phyloP scores from a whole-genome alignment of 176 grass and related monocot genomes.

The Neostapfia colusana region DNA sequence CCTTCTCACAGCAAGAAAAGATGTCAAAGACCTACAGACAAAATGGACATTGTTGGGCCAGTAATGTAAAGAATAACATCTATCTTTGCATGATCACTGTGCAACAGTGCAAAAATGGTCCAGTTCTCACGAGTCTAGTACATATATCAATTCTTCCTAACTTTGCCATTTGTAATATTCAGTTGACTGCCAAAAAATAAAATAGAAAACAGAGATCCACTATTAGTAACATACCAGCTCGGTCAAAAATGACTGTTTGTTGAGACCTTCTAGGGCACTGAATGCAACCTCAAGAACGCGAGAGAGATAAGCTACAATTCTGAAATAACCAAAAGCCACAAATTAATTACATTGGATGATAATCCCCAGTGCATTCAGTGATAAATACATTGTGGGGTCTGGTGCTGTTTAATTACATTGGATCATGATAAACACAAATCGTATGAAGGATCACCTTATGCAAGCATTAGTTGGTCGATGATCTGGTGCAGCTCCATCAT shows the following conservation, averaged over 20 bases:
- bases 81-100: neutral
- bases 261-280: slow-evolving; percentile 91
- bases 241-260: slow-evolving; percentile 99
- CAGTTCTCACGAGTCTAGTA: neutral
- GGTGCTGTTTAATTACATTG: no score
- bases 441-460: slow-evolving; percentile 64
- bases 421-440: slow-evolving; percentile 21
- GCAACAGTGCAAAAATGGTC: slow-evolving; percentile 4
- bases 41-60: neutral
- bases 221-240: slow-evolving; percentile 68
- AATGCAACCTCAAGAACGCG: slow-evolving; percentile 98
- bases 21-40: neutral
- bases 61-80: neutral
- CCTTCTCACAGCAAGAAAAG: no score
- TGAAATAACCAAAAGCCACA: slow-evolving; percentile 49
- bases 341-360: slow-evolving; percentile 45
- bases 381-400: no score
- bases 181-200: slow-evolving; percentile 8
- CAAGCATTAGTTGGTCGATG: slow-evolving; percentile 97
- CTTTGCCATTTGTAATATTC: slow-evolving; percentile 2
- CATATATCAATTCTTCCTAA: slow-evolving; percentile 15
- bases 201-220: slow-evolving; percentile 16
- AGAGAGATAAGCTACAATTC: slow-evolving; percentile 97
- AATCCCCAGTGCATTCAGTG: no score
- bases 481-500: slow-evolving; percentile 93